These are phyloP conservation scores for Funneliformis geosporum DNA, from an alignment of 192 early-diverging fungal genomes.

Conservation along the genomic window DNA sequence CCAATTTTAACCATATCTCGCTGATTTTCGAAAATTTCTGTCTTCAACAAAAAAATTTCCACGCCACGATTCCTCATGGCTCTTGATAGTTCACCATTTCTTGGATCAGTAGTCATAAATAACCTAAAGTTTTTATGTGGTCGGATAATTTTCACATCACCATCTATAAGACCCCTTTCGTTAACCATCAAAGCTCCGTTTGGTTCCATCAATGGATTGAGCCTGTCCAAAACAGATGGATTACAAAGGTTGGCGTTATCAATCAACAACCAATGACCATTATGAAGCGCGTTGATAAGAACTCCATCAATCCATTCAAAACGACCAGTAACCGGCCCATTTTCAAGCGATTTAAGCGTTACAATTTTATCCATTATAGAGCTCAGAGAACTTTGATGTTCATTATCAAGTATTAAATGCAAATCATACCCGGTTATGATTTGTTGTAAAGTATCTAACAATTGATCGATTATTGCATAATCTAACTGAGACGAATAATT, in stretches of 20 bases:
- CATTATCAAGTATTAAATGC: slow-evolving; percentile 26
- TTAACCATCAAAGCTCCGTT: slow-evolving; percentile 85
- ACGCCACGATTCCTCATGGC: slow-evolving; percentile 98
- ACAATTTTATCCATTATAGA: slow-evolving; percentile 39
- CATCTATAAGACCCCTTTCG: slow-evolving; percentile 86
- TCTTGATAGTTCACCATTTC: slow-evolving; percentile 88
- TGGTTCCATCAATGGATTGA: slow-evolving; percentile 92
- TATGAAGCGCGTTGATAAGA: slow-evolving; percentile 83
- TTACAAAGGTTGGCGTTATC: slow-evolving; percentile 97
- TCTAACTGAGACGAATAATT: background rate
- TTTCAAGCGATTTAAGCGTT: slow-evolving; percentile 47
- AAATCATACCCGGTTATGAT: slow-evolving; percentile 33
- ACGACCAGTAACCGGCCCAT: slow-evolving; percentile 63
- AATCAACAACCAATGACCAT: slow-evolving; percentile 91
- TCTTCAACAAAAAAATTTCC: slow-evolving; percentile 76
- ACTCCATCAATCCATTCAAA: slow-evolving; percentile 99
- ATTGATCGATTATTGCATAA: slow-evolving; percentile 11
- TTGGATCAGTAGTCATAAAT: slow-evolving; percentile 94
- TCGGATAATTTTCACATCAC: slow-evolving; percentile 70
- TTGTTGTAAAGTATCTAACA: background rate
- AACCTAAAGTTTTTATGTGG: slow-evolving; percentile 92
- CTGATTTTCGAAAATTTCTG: slow-evolving; percentile 49
- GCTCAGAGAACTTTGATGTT: background rate
- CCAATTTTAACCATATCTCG: slow-evolving; percentile 53
- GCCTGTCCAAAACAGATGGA: slow-evolving; percentile 90